These are phyloP conservation scores for Oryza meridionalis DNA, from an alignment of 176 grass and related monocot genomes.

Conservation along the genomic window DNA sequence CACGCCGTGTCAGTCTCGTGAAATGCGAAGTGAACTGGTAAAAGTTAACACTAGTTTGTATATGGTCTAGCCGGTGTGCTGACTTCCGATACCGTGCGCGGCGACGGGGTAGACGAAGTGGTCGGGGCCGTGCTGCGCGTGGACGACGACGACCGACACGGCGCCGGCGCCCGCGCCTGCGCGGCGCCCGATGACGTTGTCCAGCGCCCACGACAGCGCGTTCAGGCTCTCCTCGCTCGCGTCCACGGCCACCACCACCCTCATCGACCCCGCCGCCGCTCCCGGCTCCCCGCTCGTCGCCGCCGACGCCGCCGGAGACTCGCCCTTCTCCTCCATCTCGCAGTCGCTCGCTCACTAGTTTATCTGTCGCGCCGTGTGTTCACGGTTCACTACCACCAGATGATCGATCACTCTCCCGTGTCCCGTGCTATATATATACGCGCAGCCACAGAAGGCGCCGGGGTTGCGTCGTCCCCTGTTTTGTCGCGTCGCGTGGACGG, in stretches of 20 bases:
- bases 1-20: not conserved
- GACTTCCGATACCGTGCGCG: slow-evolving; percentile 48
- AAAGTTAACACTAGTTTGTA: not conserved
- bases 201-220: slow-evolving; percentile 75
- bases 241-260: slow-evolving; percentile 72
- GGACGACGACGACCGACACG: slow-evolving; percentile 58
- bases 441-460: not conserved
- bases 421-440: not conserved
- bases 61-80: not conserved
- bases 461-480: not conserved
- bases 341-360: not conserved
- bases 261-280: slow-evolving; percentile 43
- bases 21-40: not conserved
- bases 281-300: not conserved
- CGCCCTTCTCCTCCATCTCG: slow-evolving; percentile 34
- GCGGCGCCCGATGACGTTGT: slow-evolving; percentile 48
- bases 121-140: slow-evolving; percentile 59
- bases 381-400: too few relatives aligned
- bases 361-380: not conserved
- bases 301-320: not conserved
- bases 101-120: slow-evolving; percentile 70
- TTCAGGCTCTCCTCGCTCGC: slow-evolving; percentile 80
- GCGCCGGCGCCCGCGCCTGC: not conserved
- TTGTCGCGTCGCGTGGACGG: not conserved
- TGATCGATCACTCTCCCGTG: not conserved